phyloP scores from a whole-genome alignment of 2,329 filamentous ascomycete species.

The Cladosporium oxysporum region DNA sequence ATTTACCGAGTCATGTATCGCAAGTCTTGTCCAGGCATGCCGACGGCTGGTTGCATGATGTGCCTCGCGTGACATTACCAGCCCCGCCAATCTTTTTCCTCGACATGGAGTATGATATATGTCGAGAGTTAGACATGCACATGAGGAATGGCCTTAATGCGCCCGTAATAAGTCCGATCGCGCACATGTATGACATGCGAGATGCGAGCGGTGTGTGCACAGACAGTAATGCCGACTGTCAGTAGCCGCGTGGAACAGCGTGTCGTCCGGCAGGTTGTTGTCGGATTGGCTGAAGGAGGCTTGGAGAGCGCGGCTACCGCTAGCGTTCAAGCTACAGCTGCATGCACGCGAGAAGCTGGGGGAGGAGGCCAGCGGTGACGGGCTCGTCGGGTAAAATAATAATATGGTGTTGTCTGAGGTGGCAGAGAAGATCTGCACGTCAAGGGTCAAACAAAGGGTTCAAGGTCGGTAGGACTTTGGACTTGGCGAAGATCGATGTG shows the following conservation, averaged over 20 bases:
- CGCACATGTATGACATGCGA: conserved; percentile 8
- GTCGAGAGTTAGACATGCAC: neutral
- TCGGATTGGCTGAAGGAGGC: conserved; percentile 11
- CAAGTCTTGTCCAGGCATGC: conserved; percentile 4
- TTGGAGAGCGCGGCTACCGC: conserved; percentile 14
- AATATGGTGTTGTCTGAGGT: neutral
- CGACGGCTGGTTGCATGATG: conserved; percentile 2
- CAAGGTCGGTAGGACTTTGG: neutral
- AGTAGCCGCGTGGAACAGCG: conserved; percentile 19
- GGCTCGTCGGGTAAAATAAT: conserved; percentile 11
- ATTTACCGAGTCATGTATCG: conserved; percentile 4
- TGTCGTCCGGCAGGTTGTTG: conserved; percentile 4
- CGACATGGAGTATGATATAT: conserved; percentile 4
- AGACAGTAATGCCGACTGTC: conserved; percentile 7
- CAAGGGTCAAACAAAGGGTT: conserved; percentile 3
- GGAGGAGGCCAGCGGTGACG: conserved; percentile 2
- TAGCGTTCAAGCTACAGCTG: conserved; percentile 10
- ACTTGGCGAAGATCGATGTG: neutral
- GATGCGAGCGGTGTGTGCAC: conserved; percentile 20
- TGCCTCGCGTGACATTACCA: conserved; percentile 12
- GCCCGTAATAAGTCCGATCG: conserved; percentile 16
- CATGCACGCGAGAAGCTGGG: conserved; percentile 13
- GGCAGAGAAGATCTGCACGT: conserved; percentile 11
- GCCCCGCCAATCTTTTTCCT: conserved; percentile 5
- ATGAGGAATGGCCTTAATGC: conserved; percentile 2